These are phyloP conservation scores for Cokeromyces recurvatus DNA, from an alignment of 371 early-diverging fungal genomes.

Conservation along the genomic window DNA sequence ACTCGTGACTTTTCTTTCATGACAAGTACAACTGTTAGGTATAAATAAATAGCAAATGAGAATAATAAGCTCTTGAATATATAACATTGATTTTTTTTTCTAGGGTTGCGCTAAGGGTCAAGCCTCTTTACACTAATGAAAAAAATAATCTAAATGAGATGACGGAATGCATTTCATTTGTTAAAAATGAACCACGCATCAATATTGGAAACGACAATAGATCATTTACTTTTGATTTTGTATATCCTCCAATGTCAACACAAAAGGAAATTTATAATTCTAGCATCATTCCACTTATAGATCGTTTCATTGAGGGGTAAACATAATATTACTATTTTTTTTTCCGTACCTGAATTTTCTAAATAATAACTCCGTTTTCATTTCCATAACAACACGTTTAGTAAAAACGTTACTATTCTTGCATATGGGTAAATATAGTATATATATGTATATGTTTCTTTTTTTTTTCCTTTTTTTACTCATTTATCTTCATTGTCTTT, in stretches of 20 bases:
- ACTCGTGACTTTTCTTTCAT: too few species aligned
- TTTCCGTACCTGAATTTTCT: conserved; percentile 35
- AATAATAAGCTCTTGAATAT: too few species aligned
- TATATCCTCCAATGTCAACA: conserved; percentile 57
- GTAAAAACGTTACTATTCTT: conserved; percentile 78
- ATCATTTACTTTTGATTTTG: conserved; percentile 76
- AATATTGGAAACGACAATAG: conserved; percentile 40
- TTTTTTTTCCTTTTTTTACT: neutral
- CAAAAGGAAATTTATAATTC: conserved; percentile 69
- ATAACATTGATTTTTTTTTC: too few species aligned
- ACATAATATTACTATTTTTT: neutral
- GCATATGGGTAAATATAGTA: conserved; percentile 81
- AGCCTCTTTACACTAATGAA: conserved; percentile 63
- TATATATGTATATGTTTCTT: neutral
- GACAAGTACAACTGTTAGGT: too few species aligned
- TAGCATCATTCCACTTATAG: conserved; percentile 63
- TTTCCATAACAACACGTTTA: conserved; percentile 3
- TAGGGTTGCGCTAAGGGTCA: conserved; percentile 65
- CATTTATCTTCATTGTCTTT: too few species aligned
- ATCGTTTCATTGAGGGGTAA: conserved; percentile 80
- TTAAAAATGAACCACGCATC: conserved; percentile 47
- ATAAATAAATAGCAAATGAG: too few species aligned
- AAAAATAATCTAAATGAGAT: conserved; percentile 47
- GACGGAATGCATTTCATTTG: conserved; percentile 49
- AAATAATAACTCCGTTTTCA: neutral